phyloP scores from a whole-genome alignment of 2,329 filamentous ascomycete genomes.

The Fusarium sp. region DNA sequence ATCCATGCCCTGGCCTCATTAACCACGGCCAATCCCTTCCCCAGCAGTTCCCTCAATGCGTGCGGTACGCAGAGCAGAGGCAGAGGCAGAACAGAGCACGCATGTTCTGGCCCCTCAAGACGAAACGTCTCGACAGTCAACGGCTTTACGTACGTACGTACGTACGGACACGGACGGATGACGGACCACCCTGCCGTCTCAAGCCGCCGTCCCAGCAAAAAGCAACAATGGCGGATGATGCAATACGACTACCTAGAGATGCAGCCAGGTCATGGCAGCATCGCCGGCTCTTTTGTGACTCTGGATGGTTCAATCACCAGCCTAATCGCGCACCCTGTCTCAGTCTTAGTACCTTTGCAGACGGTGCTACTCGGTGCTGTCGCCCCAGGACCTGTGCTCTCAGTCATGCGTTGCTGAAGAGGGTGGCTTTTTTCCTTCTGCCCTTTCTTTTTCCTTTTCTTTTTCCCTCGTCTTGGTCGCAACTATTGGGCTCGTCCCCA shows the following conservation, averaged over 20 bases:
- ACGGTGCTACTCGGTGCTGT: constrained; percentile 18
- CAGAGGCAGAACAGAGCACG: constrained; percentile 3
- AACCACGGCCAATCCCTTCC: constrained; percentile 13
- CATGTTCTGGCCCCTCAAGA: not conserved
- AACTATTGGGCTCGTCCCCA: constrained; percentile 36
- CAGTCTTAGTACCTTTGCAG: constrained; percentile 30
- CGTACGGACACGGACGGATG: constrained; percentile 4
- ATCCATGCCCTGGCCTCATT: constrained; percentile 8
- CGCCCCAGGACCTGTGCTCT: constrained; percentile 28
- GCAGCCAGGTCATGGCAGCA: constrained; percentile 29
- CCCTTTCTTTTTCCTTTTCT: constrained; percentile 30
- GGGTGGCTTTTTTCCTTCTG: constrained; percentile 33
- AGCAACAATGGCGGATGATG: constrained; percentile 39
- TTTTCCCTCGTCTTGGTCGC: constrained; percentile 20
- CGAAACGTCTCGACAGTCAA: constrained; percentile 15
- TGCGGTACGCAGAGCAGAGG: not conserved
- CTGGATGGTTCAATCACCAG: constrained; percentile 32
- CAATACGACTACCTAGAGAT: constrained; percentile 37
- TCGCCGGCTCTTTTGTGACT: constrained; percentile 36
- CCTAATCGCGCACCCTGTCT: constrained; percentile 41
- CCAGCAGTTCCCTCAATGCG: constrained; percentile 18
- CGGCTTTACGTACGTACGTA: not conserved
- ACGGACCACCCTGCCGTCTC: constrained; percentile 15
- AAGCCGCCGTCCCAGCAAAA: constrained; percentile 35
- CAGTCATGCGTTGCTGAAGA: constrained; percentile 35